phyloP scores from a whole-genome alignment of 257 asterid genomes.

The Orobanche coerulescens region DNA sequence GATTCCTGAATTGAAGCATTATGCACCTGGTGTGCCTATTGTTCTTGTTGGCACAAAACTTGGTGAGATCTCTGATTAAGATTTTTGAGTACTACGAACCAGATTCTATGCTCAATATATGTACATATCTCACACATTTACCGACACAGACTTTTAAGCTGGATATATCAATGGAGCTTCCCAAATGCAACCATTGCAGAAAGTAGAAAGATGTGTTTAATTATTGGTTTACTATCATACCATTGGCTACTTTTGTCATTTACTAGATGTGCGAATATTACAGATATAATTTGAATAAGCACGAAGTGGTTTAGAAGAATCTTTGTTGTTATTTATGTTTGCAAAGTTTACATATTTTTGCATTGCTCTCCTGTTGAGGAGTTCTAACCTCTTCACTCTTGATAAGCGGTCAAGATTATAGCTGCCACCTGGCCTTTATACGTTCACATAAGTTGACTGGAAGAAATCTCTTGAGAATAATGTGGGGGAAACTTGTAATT shows the following conservation, averaged over 20 bases:
- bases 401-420: not conserved
- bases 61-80: constrained; percentile 38
- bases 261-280: not conserved
- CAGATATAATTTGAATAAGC: constrained; percentile 2
- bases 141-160: constrained; percentile 6
- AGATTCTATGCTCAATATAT: not conserved
- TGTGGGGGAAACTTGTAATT: not conserved
- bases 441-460: not conserved
- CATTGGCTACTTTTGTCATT: not conserved
- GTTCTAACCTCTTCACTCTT: not conserved
- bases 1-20: constrained; percentile 79
- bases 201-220: not conserved
- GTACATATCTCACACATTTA: not conserved
- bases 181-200: constrained; percentile 2
- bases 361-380: not conserved
- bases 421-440: constrained; percentile 13
- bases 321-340: not conserved
- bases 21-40: constrained; percentile 73
- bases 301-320: not conserved
- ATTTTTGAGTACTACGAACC: constrained; percentile 2
- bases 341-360: not conserved
- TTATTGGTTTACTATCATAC: not conserved
- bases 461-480: not conserved
- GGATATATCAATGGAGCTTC: constrained; percentile 6
- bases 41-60: constrained; percentile 80